Conservation (phyloP, 768 basidiomycete species). For the Lentinula boryana region DNA sequence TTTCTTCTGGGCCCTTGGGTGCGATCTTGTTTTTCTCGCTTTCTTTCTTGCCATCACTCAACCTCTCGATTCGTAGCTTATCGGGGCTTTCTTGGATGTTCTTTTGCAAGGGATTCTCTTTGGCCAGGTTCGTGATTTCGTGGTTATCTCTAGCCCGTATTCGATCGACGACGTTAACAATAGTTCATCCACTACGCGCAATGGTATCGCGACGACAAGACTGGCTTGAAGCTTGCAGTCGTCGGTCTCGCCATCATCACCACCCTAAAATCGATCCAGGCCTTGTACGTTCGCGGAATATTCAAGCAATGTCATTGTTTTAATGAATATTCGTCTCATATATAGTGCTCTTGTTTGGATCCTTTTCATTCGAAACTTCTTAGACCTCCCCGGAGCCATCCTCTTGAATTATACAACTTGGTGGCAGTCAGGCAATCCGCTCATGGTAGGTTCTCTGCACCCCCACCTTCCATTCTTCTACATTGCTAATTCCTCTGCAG, state of each 20-base stretch:
- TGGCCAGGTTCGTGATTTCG: constrained; percentile 18
- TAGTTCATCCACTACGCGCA: constrained; percentile 23
- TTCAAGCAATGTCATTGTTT: too few relatives aligned
- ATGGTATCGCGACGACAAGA: constrained; percentile 18
- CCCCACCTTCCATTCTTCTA: not conserved
- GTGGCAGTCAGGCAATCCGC: constrained; percentile 24
- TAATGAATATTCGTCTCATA: not conserved
- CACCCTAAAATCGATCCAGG: constrained; percentile 23
- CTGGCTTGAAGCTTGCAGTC: constrained; percentile 16
- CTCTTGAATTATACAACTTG: constrained; percentile 23
- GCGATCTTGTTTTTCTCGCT: not conserved
- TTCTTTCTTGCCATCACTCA: too few relatives aligned
- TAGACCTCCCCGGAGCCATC: constrained; percentile 22
- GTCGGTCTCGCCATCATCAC: constrained; percentile 19
- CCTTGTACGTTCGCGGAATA: constrained; percentile 17
- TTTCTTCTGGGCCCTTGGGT: constrained; percentile 29
- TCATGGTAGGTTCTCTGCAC: constrained; percentile 18
- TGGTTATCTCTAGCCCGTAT: not conserved
- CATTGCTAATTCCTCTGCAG: constrained; percentile 8
- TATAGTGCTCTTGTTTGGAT: constrained; percentile 26
- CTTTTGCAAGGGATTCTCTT: constrained; percentile 24
- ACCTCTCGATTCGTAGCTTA: constrained; percentile 14
- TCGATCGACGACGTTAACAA: not conserved
- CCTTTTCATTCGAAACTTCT: constrained; percentile 20
- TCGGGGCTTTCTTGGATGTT: constrained; percentile 22